Conservation (phyloP, 257 asterid genomes). For the Coffea canephora region DNA sequence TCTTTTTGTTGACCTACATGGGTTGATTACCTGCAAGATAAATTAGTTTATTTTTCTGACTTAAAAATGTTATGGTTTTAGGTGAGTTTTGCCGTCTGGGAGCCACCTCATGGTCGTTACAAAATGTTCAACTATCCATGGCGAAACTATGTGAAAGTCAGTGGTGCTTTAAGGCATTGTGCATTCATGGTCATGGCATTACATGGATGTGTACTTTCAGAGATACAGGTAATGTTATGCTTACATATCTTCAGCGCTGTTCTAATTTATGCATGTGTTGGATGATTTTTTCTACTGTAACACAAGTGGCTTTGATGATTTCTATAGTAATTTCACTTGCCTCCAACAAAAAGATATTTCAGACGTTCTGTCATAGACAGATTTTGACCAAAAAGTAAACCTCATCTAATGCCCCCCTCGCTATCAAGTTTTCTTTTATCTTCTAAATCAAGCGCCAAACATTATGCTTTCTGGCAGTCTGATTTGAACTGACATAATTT, state of each 20-base stretch:
- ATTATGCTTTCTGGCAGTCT: not conserved
- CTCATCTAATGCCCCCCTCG: not conserved
- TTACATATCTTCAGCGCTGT: not conserved
- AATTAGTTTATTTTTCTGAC: constrained; percentile 4
- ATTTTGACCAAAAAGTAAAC: not conserved
- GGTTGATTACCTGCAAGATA: not conserved
- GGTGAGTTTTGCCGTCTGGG: constrained; percentile 77
- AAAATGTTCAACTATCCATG: constrained; percentile 53
- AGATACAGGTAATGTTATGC: constrained; percentile 55
- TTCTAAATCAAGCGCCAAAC: not conserved
- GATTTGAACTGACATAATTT: not conserved
- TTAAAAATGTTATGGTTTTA: constrained; percentile 15
- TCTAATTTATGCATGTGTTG: not conserved
- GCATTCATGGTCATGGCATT: constrained; percentile 81
- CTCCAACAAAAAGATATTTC: not conserved
- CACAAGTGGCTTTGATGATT: not conserved
- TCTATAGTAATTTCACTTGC: not conserved
- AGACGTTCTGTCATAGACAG: not conserved
- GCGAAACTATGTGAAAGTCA: constrained; percentile 55
- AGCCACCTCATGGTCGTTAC: constrained; percentile 77
- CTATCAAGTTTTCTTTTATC: not conserved
- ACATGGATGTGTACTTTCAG: constrained; percentile 82
- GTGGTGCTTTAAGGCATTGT: constrained; percentile 70
- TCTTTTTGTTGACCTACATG: not conserved
- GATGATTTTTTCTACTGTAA: not conserved